Conservation (phyloP, 177 flowering plant genomes). For the Telopea speciosissima region DNA sequence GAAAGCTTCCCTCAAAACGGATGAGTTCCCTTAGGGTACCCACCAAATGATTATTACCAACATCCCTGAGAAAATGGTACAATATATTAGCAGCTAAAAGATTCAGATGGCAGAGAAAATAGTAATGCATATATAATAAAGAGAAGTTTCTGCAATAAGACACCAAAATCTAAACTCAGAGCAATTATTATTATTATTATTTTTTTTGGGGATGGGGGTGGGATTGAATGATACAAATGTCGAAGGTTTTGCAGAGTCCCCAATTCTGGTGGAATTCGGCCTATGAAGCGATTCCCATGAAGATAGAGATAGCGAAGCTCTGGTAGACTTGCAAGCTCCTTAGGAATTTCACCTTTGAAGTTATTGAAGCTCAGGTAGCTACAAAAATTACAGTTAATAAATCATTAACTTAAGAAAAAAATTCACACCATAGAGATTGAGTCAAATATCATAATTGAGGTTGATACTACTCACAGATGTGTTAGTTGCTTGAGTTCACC, state of each 20-base stretch:
- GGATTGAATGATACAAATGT: constrained; percentile 55
- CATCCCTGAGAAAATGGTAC: constrained; percentile 47
- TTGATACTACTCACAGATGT: constrained; percentile 65
- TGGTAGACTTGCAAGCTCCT: constrained; percentile 87
- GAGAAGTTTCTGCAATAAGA: background rate
- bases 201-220: too few species aligned
- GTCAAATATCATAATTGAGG: background rate
- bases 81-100: background rate
- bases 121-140: background rate
- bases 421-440: background rate
- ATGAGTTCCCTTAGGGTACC: constrained; percentile 93
- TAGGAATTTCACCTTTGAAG: constrained; percentile 95
- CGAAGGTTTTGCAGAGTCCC: constrained; percentile 73
- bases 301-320: constrained; percentile 90
- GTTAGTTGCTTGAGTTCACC: constrained; percentile 87
- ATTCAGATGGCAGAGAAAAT: background rate
- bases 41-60: constrained; percentile 90
- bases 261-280: constrained; percentile 85
- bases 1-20: constrained; percentile 82
- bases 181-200: background rate
- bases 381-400: constrained; percentile 18
- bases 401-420: background rate
- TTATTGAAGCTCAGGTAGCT: constrained; percentile 93
- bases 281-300: constrained; percentile 78
- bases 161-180: background rate